Percentiles rank a stretch among this genome's conserved stretches.
These are phyloP conservation scores for Eutrema salsugineum DNA, from an alignment of 441 rosid genomes.

Conservation along the genomic window DNA sequence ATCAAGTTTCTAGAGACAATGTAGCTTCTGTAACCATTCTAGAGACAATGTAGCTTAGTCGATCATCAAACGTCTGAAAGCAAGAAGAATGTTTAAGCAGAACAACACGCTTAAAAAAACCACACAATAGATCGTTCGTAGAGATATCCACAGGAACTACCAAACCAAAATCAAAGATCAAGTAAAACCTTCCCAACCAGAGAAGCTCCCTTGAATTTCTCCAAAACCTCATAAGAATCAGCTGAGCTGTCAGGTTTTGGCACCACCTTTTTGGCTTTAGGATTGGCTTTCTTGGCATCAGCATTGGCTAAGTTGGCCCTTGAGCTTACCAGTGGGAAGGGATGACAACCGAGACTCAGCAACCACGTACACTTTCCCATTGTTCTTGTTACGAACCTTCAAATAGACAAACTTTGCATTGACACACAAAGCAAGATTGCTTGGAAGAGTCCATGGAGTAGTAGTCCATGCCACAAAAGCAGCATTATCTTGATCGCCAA, in stretches of 20 bases:
- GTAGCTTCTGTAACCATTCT: too few species aligned
- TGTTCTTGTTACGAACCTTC: conserved; percentile 77
- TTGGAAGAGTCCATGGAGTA: conserved; percentile 98
- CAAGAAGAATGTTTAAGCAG: too few species aligned
- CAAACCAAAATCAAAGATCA: not conserved
- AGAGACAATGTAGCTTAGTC: too few species aligned
- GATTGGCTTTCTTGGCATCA: conserved; percentile 56
- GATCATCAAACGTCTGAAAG: too few species aligned
- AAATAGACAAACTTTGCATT: conserved; percentile 69
- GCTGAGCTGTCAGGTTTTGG: conserved; percentile 52
- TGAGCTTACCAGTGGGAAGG: conserved; percentile 81
- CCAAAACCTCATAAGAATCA: conserved; percentile 64
- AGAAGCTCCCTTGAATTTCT: conserved; percentile 62
- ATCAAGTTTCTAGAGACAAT: too few species aligned
- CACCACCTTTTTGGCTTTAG: conserved; percentile 58
- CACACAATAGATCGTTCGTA: too few species aligned
- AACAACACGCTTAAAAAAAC: too few species aligned
- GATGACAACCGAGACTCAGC: conserved; percentile 80
- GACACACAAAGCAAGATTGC: conserved; percentile 95
- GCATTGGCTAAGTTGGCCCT: conserved; percentile 46
- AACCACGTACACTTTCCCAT: conserved; percentile 70
- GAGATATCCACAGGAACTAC: not conserved
- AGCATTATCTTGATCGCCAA: conserved; percentile 82
- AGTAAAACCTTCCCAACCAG: conserved; percentile 57
- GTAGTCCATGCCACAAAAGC: conserved; percentile 98